Evolutionary conservation across 2,329 filamentous ascomycete genomes (phyloP).

Genomic region (Fusarium globosum): DNA sequence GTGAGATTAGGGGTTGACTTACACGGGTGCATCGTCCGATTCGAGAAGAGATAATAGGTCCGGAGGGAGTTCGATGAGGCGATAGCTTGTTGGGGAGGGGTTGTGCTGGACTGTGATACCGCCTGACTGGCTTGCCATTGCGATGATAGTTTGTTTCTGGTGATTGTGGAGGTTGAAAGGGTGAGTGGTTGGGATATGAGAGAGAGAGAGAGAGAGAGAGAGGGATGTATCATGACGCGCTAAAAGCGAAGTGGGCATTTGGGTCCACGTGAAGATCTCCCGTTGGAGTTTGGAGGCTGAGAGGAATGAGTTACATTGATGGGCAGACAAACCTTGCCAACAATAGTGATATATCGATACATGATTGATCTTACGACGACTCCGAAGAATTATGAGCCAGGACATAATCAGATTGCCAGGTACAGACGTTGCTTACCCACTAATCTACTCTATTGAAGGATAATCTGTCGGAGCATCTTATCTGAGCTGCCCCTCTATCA

Average conservation of each 20-base stretch:
- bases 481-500: background rate
- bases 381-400: background rate
- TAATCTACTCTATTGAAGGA: background rate
- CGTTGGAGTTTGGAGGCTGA: background rate
- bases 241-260: slow-evolving; percentile 4
- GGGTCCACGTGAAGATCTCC: slow-evolving; percentile 17
- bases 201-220: background rate
- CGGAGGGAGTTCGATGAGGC: slow-evolving; percentile 70
- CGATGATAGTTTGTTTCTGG: background rate
- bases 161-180: background rate
- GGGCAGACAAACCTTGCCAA: background rate
- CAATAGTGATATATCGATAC: background rate
- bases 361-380: background rate
- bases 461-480: background rate
- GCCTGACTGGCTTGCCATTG: slow-evolving; percentile 60
- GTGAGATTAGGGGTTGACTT: slow-evolving; percentile 43
- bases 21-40: slow-evolving; percentile 64
- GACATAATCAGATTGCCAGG: background rate
- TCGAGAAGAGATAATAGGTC: slow-evolving; percentile 68
- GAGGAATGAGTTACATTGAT: background rate
- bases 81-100: slow-evolving; percentile 63
- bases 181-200: background rate
- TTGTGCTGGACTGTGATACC: slow-evolving; percentile 63
- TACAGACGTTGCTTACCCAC: background rate
- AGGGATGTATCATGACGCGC: background rate